phyloP scores from a whole-genome alignment of 2,329 filamentous ascomycete genomes.

The Penicillium sclerotiorum region DNA sequence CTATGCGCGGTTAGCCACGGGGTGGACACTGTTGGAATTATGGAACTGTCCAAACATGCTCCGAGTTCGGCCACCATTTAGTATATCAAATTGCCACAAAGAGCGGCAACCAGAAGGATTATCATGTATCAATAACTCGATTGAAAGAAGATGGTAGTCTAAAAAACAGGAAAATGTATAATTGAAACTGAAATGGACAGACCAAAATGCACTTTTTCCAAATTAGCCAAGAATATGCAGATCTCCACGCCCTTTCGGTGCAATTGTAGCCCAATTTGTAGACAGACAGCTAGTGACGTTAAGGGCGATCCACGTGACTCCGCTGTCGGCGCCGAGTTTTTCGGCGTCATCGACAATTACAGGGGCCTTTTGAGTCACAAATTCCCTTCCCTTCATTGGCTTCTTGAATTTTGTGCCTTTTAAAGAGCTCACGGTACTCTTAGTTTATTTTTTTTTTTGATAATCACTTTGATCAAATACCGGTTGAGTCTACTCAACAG shows the following conservation, averaged over 20 bases:
- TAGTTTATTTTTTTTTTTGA: constrained; percentile 3
- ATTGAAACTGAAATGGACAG: background rate
- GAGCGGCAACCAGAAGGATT: background rate
- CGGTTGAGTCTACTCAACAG: constrained; percentile 2
- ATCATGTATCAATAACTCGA: too few relatives aligned
- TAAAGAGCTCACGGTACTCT: constrained; percentile 1
- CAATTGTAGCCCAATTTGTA: background rate
- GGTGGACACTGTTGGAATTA: background rate
- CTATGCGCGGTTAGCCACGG: constrained; percentile 19
- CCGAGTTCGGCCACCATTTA: constrained; percentile 18
- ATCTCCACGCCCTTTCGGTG: background rate
- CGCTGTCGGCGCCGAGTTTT: constrained; percentile 29
- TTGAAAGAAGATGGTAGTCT: too few relatives aligned
- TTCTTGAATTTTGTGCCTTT: constrained; percentile 1
- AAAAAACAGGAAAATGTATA: too few relatives aligned
- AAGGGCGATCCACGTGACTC: constrained; percentile 24
- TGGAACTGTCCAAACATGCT: constrained; percentile 8
- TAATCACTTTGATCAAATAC: background rate
- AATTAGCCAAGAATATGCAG: background rate
- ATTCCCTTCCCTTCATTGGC: constrained; percentile 25
- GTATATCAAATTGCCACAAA: background rate
- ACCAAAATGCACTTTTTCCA: too few relatives aligned
- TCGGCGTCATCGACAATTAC: constrained; percentile 26
- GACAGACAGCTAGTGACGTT: background rate
- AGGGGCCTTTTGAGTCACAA: constrained; percentile 26